Evolutionary conservation across 306 rosid genomes (phyloP), one percentile per base, ranked within the genome.

Genomic region (Acmispon strigosus): DNA sequence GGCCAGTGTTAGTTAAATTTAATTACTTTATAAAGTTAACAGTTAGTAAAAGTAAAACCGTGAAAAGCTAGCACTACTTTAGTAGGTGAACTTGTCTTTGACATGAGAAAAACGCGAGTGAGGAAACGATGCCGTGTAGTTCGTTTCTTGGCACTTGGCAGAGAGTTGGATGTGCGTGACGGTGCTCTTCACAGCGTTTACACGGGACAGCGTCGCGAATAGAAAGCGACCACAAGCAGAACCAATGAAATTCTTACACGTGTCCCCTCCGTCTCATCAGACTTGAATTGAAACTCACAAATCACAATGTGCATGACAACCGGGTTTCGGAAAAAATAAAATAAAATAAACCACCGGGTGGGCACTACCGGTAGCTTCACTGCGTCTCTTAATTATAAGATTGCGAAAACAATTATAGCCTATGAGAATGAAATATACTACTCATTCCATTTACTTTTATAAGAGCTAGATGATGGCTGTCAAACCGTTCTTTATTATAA

Each of bases 161-260:
- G 10, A 48, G 3, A 69, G 45, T 51, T 50, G 19, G 34, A 27
- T 6, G 0, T 53, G 62, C 11, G 18, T 62, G 51, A 73, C 62
- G 70, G 44, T 2, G 44, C 37, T n/a, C 39, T 42, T 58, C 57
- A 76, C 80, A 50, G 63, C 80, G 29, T 76, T 68, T 10, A 37
- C 43, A 69, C 37, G 51, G n/a, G 1, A 73, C 54, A 67, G 51
- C 66, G 51, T 44, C 76, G 51, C 51, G 39, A 49, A 45, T 32
- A 54, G 61, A 62, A 63, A 63, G 27, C 74, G 29, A 62, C 70
- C 70, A 61, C 68, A 73, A 58, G n/a, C 14, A 34, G 14, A 20
- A 17, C 60, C 68, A 60, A 2, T 72, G 16, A 66, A 45, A 56
- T 19, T 18, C 49, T 9, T 52, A 79, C 91, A 69, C 95, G 88